Base-by-base conservation (phyloP, 345 rosid genomes). In the Zanthoxylum bungeanum region DNA sequence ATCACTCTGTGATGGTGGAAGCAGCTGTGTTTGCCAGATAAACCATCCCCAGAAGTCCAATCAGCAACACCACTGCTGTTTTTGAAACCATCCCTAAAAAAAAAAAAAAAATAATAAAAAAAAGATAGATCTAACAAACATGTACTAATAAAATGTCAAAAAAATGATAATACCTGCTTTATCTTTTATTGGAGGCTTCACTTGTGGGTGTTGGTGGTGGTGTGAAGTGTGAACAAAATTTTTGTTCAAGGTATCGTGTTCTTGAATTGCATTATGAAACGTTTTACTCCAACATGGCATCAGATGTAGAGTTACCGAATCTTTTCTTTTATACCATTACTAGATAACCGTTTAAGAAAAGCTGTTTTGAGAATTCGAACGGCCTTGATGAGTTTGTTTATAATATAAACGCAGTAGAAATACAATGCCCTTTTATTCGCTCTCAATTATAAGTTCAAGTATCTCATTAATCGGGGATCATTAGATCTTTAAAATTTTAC, bases 41-140 rank as follows among this genome's bases (percentile, higher is more conserved):
- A 72, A 75, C 82, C 82, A 83, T 86, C 61, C 81, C 87, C 74
- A 78, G 49, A 40, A 75, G 69, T 61, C 76, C 74, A 65, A 80
- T 63, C 55, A 75, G 12, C 73, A 75, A 52, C n/a, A 76, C 66
- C 39, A 78, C 62, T 17, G 46, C 56, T 66, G 60, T 67, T 73
- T 66, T 76, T 40, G 80, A 66, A 56, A 64, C 60, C 80, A 71
- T 77, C 31, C 64, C 78, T 77, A 60, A 11, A 50, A 11, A 37
- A 25, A 17, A 5, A 47, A 2, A 66, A 22, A 33, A 42, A 42
- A 16, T 10, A 12, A 17, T 3, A 42, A 42, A 42, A 16, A 42
- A 12, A 42, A 2, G 1, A 44, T 5, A 36, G 7, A 9, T 36
- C 19, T 44, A 14, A 44, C 19, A 44, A 44, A 4, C 49, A 14